These are phyloP conservation scores for Hemisphaericaspora lyxosophila DNA, from an alignment of 1,139 yeast species.

Conservation along the genomic window DNA sequence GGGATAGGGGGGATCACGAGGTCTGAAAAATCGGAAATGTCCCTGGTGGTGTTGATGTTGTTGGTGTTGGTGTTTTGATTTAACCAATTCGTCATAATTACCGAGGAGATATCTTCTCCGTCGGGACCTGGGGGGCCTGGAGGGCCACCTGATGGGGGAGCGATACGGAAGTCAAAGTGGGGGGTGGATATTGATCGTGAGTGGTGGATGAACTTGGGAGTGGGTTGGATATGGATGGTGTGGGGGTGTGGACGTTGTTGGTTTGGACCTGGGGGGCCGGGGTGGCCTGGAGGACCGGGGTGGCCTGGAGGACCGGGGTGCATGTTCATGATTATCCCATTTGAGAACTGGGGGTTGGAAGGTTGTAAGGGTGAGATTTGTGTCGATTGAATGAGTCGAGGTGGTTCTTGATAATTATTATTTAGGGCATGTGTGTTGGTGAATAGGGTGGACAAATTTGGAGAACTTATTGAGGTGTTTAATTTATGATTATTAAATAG, in stretches of 20 bases:
- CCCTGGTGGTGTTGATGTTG: background rate
- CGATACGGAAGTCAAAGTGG: constrained; percentile 11
- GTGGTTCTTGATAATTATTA: constrained; percentile 19
- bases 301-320: no score
- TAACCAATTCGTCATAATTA: constrained; percentile 1
- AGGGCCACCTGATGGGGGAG: background rate
- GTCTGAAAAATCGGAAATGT: no score
- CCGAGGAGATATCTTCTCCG: no score
- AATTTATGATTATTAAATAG: constrained; percentile 19
- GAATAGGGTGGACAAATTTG: constrained; percentile 15
- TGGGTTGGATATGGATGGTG: background rate
- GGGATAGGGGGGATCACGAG: no score
- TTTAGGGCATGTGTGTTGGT: constrained; percentile 11
- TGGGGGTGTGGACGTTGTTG: constrained; percentile 5
- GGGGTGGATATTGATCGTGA: constrained; percentile 14
- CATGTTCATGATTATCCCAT: no score
- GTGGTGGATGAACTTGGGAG: constrained; percentile 7
- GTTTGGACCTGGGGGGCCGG: no score
- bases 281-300: no score
- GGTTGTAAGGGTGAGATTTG: constrained; percentile 14
- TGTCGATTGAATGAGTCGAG: constrained; percentile 13
- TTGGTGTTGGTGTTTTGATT: background rate
- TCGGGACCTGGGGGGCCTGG: no score
- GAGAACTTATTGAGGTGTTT: constrained; percentile 17
- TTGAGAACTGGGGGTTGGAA: constrained; percentile 8